These are phyloP conservation scores for Pleurotus cornucopiae DNA, from an alignment of 768 basidiomycete genomes.

Conservation along the genomic window DNA sequence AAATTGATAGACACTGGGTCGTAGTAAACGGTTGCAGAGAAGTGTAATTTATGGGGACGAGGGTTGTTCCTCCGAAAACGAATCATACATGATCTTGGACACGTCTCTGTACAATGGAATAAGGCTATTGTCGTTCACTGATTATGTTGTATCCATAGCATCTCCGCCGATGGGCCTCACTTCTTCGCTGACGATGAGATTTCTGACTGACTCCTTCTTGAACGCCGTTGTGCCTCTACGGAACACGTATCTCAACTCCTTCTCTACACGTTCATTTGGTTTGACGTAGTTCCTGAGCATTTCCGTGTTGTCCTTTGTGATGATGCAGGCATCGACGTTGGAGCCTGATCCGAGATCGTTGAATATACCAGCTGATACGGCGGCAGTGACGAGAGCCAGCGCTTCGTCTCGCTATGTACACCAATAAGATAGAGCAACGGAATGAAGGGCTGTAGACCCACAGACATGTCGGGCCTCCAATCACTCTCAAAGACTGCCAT, in stretches of 20 bases:
- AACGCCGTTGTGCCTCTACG: slow-evolving; percentile 84
- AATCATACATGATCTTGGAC: no score
- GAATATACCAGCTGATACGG: slow-evolving; percentile 95
- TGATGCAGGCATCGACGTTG: slow-evolving; percentile 97
- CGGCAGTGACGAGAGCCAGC: slow-evolving; percentile 75
- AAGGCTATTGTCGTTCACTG: no score
- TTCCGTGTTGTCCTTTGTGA: slow-evolving; percentile 82
- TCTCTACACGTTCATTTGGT: slow-evolving; percentile 81
- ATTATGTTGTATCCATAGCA: slow-evolving; percentile 78
- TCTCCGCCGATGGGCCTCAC: slow-evolving; percentile 54
- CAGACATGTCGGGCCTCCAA: slow-evolving; percentile 82
- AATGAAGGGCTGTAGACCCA: slow-evolving; percentile 27
- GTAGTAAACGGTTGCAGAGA: no score
- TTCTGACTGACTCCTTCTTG: slow-evolving; percentile 76
- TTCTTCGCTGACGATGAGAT: slow-evolving; percentile 69
- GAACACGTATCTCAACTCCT: slow-evolving; percentile 73
- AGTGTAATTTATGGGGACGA: no score
- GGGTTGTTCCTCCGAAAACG: no score
- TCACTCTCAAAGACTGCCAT: slow-evolving; percentile 95
- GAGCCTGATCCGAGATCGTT: slow-evolving; percentile 98
- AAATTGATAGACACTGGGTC: no score
- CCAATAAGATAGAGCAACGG: background rate
- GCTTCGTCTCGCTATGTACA: slow-evolving; percentile 68
- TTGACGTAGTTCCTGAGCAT: slow-evolving; percentile 92
- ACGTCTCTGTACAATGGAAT: no score